Percentiles rank a stretch among this genome's conserved stretches.
Conservation (phyloP, 2,329 filamentous ascomycete genomes). For the Nemania diffusa region DNA sequence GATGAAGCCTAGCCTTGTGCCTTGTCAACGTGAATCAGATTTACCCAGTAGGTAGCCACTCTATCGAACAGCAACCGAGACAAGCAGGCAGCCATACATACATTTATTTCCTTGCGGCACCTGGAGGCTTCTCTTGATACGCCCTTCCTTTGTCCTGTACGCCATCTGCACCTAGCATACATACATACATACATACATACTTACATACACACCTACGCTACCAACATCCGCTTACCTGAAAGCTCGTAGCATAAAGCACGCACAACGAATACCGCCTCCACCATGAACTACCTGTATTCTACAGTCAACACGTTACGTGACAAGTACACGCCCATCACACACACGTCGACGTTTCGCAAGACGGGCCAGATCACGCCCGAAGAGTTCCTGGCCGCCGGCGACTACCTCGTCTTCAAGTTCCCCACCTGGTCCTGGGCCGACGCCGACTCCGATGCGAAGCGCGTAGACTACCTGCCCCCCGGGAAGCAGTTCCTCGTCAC, state of each 20-base stretch:
- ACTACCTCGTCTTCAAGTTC: conserved; percentile 99
- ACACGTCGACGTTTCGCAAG: conserved; percentile 91
- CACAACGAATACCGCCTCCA: conserved; percentile 36
- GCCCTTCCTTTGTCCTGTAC: conserved; percentile 5
- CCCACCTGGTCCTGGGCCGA: conserved; percentile 98
- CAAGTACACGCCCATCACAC: conserved; percentile 86
- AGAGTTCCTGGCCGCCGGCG: conserved; percentile 93
- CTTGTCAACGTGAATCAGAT: conserved; percentile 34
- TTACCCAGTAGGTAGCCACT: conserved; percentile 3
- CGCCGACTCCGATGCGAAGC: conserved; percentile 81
- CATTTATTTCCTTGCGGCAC: conserved; percentile 5
- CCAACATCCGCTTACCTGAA: neutral
- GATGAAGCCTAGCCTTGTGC: conserved; percentile 38
- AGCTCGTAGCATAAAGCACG: conserved; percentile 8
- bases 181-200: conserved; percentile 3
- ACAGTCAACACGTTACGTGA: conserved; percentile 93
- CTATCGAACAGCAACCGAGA: conserved; percentile 23
- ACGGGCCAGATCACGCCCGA: conserved; percentile 97
- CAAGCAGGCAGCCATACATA: conserved; percentile 28
- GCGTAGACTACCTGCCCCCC: conserved; percentile 81
- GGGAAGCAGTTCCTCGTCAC: conserved; percentile 97
- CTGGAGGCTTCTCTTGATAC: neutral
- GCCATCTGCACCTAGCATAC: conserved; percentile 5
- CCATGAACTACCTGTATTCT: conserved; percentile 91
- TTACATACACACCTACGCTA: neutral